Percentiles rank a stretch among this genome's conserved stretches.
These are phyloP conservation scores for Marchantia paleacea DNA, from an alignment of 225 moss, liverwort and hornwort species.

Conservation along the genomic window DNA sequence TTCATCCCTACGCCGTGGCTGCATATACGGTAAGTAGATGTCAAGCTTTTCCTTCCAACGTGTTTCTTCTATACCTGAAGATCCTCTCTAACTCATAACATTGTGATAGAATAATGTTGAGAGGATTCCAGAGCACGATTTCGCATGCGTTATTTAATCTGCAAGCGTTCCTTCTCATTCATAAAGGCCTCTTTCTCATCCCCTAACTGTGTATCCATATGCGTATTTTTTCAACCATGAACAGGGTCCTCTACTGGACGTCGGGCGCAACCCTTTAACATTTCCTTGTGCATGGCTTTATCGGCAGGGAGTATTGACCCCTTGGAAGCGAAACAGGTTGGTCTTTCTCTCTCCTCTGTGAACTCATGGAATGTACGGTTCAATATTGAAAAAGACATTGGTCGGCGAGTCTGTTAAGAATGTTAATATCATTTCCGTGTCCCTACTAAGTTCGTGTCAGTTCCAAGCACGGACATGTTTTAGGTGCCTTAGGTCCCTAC, in stretches of 20 bases:
- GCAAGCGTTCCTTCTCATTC: not conserved
- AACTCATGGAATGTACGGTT: too few species aligned
- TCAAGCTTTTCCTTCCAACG: not conserved
- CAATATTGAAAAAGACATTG: too few species aligned
- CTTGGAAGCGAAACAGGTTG: conserved; percentile 78
- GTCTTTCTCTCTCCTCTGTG: not conserved
- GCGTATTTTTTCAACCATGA: not conserved
- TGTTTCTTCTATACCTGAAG: too few species aligned
- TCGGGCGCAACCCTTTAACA: conserved; percentile 73
- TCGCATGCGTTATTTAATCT: not conserved
- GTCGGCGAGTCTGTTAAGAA: not conserved
- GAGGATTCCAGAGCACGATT: not conserved
- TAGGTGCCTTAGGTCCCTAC: not conserved
- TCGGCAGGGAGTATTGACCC: conserved; percentile 69
- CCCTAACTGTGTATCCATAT: not conserved
- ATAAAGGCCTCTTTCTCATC: not conserved
- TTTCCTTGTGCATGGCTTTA: conserved; percentile 80
- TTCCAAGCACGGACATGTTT: not conserved
- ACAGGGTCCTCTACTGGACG: conserved; percentile 83
- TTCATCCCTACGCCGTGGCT: conserved; percentile 87
- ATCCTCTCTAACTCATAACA: too few species aligned
- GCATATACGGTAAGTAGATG: conserved; percentile 69
- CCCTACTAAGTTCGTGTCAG: not conserved
- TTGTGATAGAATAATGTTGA: not conserved
- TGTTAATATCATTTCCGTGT: not conserved